A percentile compares a stretch with the other conserved stretches of the same genome.
Evolutionary conservation across 495 filamentous ascomycete genomes (phyloP).

Genomic region (Podospora appendiculata): DNA sequence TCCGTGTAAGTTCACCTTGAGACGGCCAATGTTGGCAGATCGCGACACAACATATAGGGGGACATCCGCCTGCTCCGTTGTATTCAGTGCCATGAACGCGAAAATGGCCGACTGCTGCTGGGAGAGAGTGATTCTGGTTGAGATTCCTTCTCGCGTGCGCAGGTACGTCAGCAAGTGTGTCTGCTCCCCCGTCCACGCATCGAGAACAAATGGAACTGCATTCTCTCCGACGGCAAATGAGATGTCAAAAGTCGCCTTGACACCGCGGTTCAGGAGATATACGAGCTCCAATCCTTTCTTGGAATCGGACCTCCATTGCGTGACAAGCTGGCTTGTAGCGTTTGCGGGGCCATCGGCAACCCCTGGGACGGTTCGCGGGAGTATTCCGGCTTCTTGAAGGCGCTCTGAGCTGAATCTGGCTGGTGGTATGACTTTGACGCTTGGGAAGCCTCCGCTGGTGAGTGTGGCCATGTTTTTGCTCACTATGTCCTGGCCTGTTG

Average conservation of each 20-base stretch:
- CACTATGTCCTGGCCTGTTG: slow-evolving; percentile 3
- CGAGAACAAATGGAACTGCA: slow-evolving; percentile 25
- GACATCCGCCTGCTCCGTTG: slow-evolving; percentile 2
- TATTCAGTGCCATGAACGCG: slow-evolving; percentile 18
- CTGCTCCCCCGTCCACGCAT: slow-evolving; percentile 36
- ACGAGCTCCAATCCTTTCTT: slow-evolving; percentile 21
- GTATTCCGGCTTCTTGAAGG: slow-evolving; percentile 13
- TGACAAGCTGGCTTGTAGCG: slow-evolving; percentile 27
- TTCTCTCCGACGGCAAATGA: slow-evolving; percentile 18
- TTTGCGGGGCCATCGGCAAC: slow-evolving; percentile 15
- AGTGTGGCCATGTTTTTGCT: slow-evolving; percentile 6
- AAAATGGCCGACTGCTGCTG: slow-evolving; percentile 29
- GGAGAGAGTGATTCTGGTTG: slow-evolving; percentile 23
- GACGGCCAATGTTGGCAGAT: slow-evolving; percentile 6
- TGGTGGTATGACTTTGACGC: slow-evolving; percentile 8
- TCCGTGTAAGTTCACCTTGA: slow-evolving; percentile 7
- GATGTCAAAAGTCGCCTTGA: slow-evolving; percentile 13
- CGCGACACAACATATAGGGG: slow-evolving; percentile 13
- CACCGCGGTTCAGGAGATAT: slow-evolving; percentile 30
- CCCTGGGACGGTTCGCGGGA: slow-evolving; percentile 14
- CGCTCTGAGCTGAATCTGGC: slow-evolving; percentile 3
- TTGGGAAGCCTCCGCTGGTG: slow-evolving; percentile 12
- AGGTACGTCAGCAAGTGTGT: slow-evolving; percentile 25
- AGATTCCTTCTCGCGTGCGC: slow-evolving; percentile 9
- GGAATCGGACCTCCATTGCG: slow-evolving; percentile 20